Base-by-base conservation (phyloP, 768 basidiomycete species). In the Calocera viscosa region DNA sequence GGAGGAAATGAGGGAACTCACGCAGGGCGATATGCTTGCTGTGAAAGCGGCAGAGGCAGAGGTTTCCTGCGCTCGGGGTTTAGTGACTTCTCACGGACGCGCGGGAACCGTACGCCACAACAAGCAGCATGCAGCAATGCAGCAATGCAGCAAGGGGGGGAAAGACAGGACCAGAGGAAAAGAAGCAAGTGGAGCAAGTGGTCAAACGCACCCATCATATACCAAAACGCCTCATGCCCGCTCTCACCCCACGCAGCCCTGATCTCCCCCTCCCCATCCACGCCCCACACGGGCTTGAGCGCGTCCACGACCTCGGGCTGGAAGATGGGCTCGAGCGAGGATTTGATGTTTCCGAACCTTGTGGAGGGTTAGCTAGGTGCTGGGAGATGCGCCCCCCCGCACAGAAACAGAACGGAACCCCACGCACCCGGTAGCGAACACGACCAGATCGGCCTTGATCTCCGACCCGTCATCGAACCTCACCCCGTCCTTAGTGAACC, bases 1-100 rank as follows among this genome's bases (percentile, higher is more conserved):
- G 66, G 64, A 33, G 34, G 32, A 30, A 66, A 69, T 12, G 24
- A 63, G 30, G 33, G 2, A 2, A 82, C 86, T 72, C 72, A 88
- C 85, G 85, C 60, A 87, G 77, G 0, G 85, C 86, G 39, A 88
- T 64, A 70, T 84, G 84, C 67, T 82, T 86, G 3, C 87, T 88
- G 73, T 86, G 80, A 80, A 87, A 88, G 0, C 87, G 79, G 67
- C 82, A 83, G 69, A 84, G 69, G 0, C 84, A 83, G 10, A 89
- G 73, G 71, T 86, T 86, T 14, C 84, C 82, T 82, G 67, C 26
- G n/a, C n/a, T n/a, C n/a, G n/a, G n/a, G n/a, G n/a, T n/a, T n/a
- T n/a, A n/a, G n/a, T n/a, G n/a, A n/a, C n/a, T n/a, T n/a, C n/a
- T n/a, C n/a, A n/a, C n/a, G n/a, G n/a, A n/a, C n/a, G n/a, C n/a